These are phyloP conservation scores for Trichoderma parareesei DNA, from an alignment of 495 filamentous ascomycete species.

Conservation along the genomic window DNA sequence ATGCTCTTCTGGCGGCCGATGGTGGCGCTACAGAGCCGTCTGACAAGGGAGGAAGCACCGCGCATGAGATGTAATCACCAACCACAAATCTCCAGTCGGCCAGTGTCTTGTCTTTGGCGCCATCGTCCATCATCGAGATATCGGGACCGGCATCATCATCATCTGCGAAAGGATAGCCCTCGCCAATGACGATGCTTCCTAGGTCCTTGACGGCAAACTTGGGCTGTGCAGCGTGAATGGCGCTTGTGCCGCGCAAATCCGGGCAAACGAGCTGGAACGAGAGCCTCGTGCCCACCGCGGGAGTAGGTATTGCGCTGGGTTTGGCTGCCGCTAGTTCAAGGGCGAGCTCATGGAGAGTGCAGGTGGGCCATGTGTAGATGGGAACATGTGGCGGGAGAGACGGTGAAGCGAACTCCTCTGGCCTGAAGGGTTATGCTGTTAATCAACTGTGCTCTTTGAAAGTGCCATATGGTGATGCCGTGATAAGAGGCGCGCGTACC, in stretches of 20 bases:
- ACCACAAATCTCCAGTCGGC: conserved; percentile 71
- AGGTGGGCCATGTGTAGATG: conserved; percentile 84
- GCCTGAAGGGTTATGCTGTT: conserved; percentile 31
- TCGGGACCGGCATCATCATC: not conserved
- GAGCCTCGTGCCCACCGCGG: conserved; percentile 70
- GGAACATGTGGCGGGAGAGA: conserved; percentile 60
- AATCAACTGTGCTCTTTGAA: not conserved
- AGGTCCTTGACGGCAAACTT: conserved; percentile 69
- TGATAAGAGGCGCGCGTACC: conserved; percentile 37
- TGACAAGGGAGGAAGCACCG: conserved; percentile 61
- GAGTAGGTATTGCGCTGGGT: conserved; percentile 54
- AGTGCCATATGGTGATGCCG: not conserved
- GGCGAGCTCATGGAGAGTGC: conserved; percentile 74
- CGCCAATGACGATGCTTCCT: conserved; percentile 72
- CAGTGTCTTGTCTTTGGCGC: conserved; percentile 54
- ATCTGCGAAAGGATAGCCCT: conserved; percentile 41
- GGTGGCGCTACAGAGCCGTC: conserved; percentile 66
- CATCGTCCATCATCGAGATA: not conserved
- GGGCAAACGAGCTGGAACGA: conserved; percentile 82
- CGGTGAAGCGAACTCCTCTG: conserved; percentile 55
- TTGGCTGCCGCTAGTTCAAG: conserved; percentile 44
- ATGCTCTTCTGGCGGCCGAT: conserved; percentile 16
- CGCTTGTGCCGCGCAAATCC: conserved; percentile 47
- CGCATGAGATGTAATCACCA: conserved; percentile 79
- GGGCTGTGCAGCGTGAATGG: conserved; percentile 33